A percentile compares a stretch with the other conserved stretches of the same genome.
These are phyloP conservation scores for Candida dendrica DNA, from an alignment of 805 yeast genomes.

Conservation along the genomic window DNA sequence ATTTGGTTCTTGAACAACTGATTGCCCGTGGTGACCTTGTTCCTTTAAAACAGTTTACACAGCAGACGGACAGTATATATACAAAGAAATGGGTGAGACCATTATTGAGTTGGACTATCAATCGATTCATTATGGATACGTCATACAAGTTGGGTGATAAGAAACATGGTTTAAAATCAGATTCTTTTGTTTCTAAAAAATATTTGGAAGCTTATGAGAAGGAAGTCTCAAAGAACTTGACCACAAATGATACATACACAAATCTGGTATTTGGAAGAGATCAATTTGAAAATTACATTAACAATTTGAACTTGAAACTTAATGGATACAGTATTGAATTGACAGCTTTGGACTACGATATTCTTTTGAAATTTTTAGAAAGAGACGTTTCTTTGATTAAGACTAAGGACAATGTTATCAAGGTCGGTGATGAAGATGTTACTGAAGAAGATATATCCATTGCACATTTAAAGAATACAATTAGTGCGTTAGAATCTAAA, in stretches of 20 bases:
- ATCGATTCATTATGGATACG: constrained; percentile 15
- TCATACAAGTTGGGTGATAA: constrained; percentile 13
- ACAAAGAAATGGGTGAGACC: constrained; percentile 18
- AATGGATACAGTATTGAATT: constrained; percentile 2
- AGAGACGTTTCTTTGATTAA: constrained; percentile 13
- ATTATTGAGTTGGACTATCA: constrained; percentile 15
- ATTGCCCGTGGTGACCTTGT: constrained; percentile 22
- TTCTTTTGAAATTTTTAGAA: constrained; percentile 13
- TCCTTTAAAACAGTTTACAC: constrained; percentile 16
- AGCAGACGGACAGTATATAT: constrained; percentile 13
- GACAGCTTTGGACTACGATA: constrained; percentile 14
- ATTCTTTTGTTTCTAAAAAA: constrained; percentile 12
- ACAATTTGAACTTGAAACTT: constrained; percentile 1
- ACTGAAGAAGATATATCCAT: constrained; percentile 28
- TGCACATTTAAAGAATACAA: constrained; percentile 24
- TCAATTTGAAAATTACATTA: constrained; percentile 7
- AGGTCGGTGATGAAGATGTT: constrained; percentile 15
- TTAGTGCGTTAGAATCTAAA: constrained; percentile 13
- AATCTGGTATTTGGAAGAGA: constrained; percentile 9
- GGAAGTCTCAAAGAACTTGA: constrained; percentile 4
- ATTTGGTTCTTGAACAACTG: constrained; percentile 26
- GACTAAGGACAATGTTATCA: constrained; percentile 11
- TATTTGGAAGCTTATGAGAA: constrained; percentile 10
- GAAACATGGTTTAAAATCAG: constrained; percentile 11
- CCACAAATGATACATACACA: constrained; percentile 1